Evolutionary conservation across 257 asterid genomes (phyloP).

Genomic region (Schizonepeta tenuifolia): DNA sequence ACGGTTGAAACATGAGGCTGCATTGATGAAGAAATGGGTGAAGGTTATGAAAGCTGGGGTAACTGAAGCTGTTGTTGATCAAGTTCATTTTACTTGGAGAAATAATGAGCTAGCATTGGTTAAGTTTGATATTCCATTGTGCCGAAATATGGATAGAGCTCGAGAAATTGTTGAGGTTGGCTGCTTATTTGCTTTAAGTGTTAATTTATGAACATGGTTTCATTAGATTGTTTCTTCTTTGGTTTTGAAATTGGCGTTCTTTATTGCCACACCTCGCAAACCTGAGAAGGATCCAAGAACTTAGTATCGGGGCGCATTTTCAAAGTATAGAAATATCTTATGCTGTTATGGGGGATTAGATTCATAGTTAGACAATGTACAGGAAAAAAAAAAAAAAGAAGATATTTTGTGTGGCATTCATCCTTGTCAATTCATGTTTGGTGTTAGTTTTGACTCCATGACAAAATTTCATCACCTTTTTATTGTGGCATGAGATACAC

Average conservation of each 20-base stretch:
- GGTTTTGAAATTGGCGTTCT: neutral
- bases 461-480: neutral
- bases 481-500: neutral
- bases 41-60: constrained; percentile 95
- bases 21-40: constrained; percentile 70
- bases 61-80: constrained; percentile 72
- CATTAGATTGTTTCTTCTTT: neutral
- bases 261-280: neutral
- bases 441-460: constrained; percentile 23
- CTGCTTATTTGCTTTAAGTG: constrained; percentile 29
- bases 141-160: constrained; percentile 80
- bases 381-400: neutral
- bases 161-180: constrained; percentile 83
- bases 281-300: neutral
- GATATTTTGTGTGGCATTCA: constrained; percentile 23
- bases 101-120: constrained; percentile 84
- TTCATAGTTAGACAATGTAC: constrained; percentile 13
- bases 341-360: neutral
- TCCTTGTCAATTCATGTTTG: constrained; percentile 15
- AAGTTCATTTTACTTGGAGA: constrained; percentile 66
- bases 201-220: neutral
- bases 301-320: neutral
- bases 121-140: constrained; percentile 83
- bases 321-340: neutral
- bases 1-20: constrained; percentile 74